These are phyloP conservation scores for Alternaria panax DNA, from an alignment of 2,329 filamentous ascomycete genomes.

Conservation along the genomic window DNA sequence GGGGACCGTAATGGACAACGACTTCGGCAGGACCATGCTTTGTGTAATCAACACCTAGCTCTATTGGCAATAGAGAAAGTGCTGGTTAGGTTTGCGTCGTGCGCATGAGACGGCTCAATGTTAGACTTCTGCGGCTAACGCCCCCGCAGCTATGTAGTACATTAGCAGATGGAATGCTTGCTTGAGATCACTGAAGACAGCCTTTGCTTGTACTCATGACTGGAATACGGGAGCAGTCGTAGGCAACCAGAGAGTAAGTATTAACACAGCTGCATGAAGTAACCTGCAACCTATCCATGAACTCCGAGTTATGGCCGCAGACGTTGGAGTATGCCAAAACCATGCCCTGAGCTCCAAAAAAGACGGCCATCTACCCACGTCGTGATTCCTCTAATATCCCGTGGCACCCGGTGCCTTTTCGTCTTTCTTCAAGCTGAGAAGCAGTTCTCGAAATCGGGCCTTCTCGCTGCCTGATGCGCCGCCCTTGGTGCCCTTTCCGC, in stretches of 20 bases:
- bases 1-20: too few relatives aligned
- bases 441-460: constrained; percentile 91
- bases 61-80: not conserved
- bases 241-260: constrained; percentile 14
- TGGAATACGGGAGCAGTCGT: not conserved
- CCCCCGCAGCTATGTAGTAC: not conserved
- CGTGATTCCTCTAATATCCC: constrained; percentile 45
- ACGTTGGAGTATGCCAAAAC: constrained; percentile 21
- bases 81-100: not conserved
- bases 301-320: constrained; percentile 27
- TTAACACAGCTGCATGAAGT: constrained; percentile 36
- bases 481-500: constrained; percentile 87
- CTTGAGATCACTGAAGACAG: not conserved
- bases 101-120: not conserved
- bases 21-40: not conserved
- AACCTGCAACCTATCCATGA: constrained; percentile 30
- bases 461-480: constrained; percentile 91
- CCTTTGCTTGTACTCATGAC: not conserved
- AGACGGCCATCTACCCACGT: constrained; percentile 15
- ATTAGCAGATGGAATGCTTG: not conserved
- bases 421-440: constrained; percentile 89
- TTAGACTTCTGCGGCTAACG: not conserved
- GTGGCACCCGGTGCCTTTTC: constrained; percentile 76
- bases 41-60: not conserved
- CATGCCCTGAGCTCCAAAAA: constrained; percentile 20